Evolutionary conservation across 2,329 filamentous ascomycete genomes (phyloP), one percentile per base, ranked within the genome.

Genomic region (Zymoseptoria ardabiliae): DNA sequence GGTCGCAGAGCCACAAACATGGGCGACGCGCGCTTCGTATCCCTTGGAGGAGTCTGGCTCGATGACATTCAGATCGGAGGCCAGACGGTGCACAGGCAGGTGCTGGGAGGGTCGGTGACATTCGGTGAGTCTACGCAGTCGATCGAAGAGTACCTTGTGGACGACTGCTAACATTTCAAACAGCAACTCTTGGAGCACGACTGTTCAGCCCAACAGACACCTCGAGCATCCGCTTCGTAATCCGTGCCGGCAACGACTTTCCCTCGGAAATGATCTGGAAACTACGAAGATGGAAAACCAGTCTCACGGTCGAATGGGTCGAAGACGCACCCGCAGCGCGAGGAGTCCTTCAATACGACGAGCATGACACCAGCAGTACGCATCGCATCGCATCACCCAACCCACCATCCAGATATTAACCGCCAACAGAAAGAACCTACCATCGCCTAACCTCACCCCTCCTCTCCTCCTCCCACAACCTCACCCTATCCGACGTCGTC

Each of bases 31-130:
- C 23, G 22, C 19, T 65, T 67, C 20, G 50, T 66, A 19, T 55
- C 65, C 1, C 58, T 65, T 20, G 65, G 65, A 13, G 68, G 68
- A n/a, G 65, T 70, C 13, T 70, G 69, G 69, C 64, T 70, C 0
- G 69, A 70, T 53, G 68, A 69, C 50, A 70, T 70, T 9, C 61
- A 62, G 21, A 61, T 56, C 9, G 58, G 53, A 4, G 64, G 59
- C 50, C 19, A 63, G 22, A 53, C 55, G 7, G 53, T 60, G 10
- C 53, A 61, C 21, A 20, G 54, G 10, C 61, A 68, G 53, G 58
- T 69, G 5, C 56, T 66, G 2, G 68, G 68, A 20, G 67, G 69
- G n/a, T 66, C 65, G 6, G 62, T 68, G 11, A 62, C 65, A 8
- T 69, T 63, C 53, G 60, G 61, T 62, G 58, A 50, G 59, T 13